Percentiles rank a stretch among this genome's conserved stretches.
phyloP scores from a whole-genome alignment of 495 filamentous ascomycete genomes.

The Friedmanniomyces endolithicus region DNA sequence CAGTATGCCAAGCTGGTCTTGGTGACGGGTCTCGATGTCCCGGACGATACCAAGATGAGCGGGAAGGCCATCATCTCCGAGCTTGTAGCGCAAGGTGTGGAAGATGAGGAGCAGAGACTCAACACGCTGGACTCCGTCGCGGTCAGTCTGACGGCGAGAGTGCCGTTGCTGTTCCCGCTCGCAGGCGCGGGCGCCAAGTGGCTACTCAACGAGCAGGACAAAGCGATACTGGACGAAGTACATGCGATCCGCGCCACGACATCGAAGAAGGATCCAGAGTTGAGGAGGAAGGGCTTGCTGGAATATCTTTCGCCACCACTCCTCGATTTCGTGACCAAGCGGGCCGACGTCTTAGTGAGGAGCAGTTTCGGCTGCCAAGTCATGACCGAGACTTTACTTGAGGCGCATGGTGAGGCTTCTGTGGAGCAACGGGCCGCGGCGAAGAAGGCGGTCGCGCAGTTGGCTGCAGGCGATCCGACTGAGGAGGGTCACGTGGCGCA shows the following conservation, averaged over 20 bases:
- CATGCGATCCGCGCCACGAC: slow-evolving; percentile 36
- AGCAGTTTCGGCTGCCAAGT: slow-evolving; percentile 79
- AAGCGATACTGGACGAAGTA: slow-evolving; percentile 57
- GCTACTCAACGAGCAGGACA: slow-evolving; percentile 51
- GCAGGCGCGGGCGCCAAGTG: slow-evolving; percentile 51
- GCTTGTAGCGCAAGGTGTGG: slow-evolving; percentile 44
- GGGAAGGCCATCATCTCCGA: slow-evolving; percentile 75
- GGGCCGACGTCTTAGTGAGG: slow-evolving; percentile 52
- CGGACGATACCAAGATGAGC: slow-evolving; percentile 86
- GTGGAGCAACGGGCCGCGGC: slow-evolving; percentile 1
- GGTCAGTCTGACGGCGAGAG: slow-evolving; percentile 59
- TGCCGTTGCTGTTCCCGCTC: slow-evolving; percentile 73
- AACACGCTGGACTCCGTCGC: slow-evolving; percentile 41
- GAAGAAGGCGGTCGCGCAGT: slow-evolving; percentile 60
- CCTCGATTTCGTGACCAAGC: slow-evolving; percentile 55
- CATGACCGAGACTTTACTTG: slow-evolving; percentile 67
- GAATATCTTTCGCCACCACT: slow-evolving; percentile 53
- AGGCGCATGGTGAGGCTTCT: slow-evolving; percentile 38
- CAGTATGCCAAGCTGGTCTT: slow-evolving; percentile 66
- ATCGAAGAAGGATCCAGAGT: slow-evolving; percentile 78
- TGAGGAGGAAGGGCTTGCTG: slow-evolving; percentile 63
- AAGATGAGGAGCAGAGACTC: slow-evolving; percentile 3
- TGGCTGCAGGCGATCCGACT: slow-evolving; percentile 51
- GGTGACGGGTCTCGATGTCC: slow-evolving; percentile 71
- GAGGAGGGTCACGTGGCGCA: slow-evolving; percentile 39